phyloP scores from a whole-genome alignment of 1,284 basidiomycete genomes.

The Schizophyllum commune region DNA sequence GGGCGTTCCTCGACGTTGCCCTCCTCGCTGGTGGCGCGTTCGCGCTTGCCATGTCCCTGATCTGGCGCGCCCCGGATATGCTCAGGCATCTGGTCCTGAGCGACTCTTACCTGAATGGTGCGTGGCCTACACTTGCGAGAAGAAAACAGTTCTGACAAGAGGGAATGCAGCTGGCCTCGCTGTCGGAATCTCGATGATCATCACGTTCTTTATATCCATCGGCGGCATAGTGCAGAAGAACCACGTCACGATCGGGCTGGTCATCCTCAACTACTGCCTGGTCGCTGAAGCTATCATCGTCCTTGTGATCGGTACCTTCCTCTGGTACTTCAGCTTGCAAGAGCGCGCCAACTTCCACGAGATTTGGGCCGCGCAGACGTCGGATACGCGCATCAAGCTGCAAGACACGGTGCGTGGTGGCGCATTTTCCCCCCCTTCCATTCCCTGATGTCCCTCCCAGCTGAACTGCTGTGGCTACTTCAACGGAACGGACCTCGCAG shows the following conservation, averaged over 20 bases:
- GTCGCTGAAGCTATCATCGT: conserved; percentile 52
- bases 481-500: conserved; percentile 50
- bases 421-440: background rate
- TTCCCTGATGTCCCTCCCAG: conserved; percentile 25
- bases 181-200: conserved; percentile 61
- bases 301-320: conserved; percentile 54
- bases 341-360: conserved; percentile 60
- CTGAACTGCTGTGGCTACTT: conserved; percentile 81
- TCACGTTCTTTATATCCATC: conserved; percentile 64
- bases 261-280: conserved; percentile 67
- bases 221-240: conserved; percentile 63
- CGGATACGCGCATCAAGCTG: conserved; percentile 44
- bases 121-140: conserved; percentile 16
- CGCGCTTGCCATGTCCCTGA: conserved; percentile 56
- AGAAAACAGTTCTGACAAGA: background rate
- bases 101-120: conserved; percentile 52
- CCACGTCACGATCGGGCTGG: conserved; percentile 58
- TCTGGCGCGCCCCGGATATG: conserved; percentile 56
- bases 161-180: conserved; percentile 50
- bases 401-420: conserved; percentile 59
- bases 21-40: conserved; percentile 64
- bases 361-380: conserved; percentile 42
- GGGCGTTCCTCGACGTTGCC: conserved; percentile 61
- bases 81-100: conserved; percentile 65
- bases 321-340: conserved; percentile 75